Percentiles rank a stretch among this genome's conserved stretches.
Evolutionary conservation across 148 eudicot species (phyloP).

Genomic region (Bassia scoparia): DNA sequence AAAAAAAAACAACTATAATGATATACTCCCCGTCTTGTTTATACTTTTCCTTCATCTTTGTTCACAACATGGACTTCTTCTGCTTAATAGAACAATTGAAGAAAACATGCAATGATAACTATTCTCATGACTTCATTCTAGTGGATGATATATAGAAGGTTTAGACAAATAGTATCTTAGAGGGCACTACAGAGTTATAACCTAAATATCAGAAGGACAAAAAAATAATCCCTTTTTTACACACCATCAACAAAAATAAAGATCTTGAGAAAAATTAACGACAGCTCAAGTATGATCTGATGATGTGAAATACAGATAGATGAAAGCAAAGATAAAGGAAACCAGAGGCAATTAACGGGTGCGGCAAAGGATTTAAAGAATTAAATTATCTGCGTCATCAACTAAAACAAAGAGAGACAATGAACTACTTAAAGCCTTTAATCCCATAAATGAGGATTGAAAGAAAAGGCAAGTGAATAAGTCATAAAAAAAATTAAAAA

Average conservation of each 20-base stretch:
- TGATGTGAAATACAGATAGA: background rate
- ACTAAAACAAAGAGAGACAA: background rate
- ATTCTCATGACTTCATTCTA: background rate
- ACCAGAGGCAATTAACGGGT: background rate
- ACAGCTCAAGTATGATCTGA: no score
- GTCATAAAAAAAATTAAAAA: background rate
- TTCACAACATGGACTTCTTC: background rate
- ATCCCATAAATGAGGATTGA: no score
- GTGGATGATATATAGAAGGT: slow-evolving; percentile 3
- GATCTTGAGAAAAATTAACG: no score
- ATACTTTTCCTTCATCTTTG: background rate
- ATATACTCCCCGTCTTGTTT: no score
- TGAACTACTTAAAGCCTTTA: background rate
- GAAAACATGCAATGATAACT: background rate
- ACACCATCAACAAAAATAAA: background rate
- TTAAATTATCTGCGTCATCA: background rate
- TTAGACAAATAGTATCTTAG: background rate
- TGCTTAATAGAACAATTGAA: background rate
- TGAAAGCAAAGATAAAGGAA: background rate
- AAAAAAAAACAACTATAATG: no score
- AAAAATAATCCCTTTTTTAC: no score
- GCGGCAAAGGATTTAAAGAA: background rate
- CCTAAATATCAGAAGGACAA: background rate
- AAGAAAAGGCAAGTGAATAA: no score
- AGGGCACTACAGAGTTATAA: no score